phyloP scores from a whole-genome alignment of 352 stramenopile species.

The Phytophthora cryptogea region DNA sequence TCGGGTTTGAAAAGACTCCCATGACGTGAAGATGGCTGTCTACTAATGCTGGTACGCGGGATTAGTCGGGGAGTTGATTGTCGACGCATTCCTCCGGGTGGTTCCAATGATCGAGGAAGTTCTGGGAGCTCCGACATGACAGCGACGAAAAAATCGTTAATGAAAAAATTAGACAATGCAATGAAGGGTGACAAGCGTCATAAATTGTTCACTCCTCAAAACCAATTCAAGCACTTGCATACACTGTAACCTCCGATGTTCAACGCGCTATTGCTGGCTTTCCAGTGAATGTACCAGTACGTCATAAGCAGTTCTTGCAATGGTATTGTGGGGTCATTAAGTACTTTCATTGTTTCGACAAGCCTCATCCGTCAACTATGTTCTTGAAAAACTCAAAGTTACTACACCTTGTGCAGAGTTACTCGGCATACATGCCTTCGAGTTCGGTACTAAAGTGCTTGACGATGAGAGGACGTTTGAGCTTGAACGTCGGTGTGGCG shows the following conservation, averaged over 20 bases:
- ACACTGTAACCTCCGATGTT: no score
- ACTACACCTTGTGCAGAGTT: background rate
- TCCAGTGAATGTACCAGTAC: no score
- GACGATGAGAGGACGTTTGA: constrained; percentile 92
- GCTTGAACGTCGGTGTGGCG: constrained; percentile 97
- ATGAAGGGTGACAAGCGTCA: no score
- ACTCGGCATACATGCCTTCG: constrained; percentile 70
- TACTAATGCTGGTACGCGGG: background rate
- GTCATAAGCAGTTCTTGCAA: no score
- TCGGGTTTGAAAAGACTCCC: constrained; percentile 35
- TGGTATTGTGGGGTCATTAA: no score
- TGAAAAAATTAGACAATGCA: background rate
- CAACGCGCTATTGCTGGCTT: no score
- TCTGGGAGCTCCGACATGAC: constrained; percentile 36
- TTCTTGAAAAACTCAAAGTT: no score
- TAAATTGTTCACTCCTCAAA: no score
- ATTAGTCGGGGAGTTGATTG: constrained; percentile 25
- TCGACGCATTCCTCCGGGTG: constrained; percentile 16
- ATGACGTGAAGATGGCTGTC: constrained; percentile 10
- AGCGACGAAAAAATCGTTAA: background rate
- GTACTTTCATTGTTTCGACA: no score
- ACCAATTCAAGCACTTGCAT: no score
- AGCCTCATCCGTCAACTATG: no score
- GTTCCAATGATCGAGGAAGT: constrained; percentile 15
- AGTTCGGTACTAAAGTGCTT: constrained; percentile 87